phyloP scores from a whole-genome alignment of 306 rosid genomes.

The Crotalaria pallida region DNA sequence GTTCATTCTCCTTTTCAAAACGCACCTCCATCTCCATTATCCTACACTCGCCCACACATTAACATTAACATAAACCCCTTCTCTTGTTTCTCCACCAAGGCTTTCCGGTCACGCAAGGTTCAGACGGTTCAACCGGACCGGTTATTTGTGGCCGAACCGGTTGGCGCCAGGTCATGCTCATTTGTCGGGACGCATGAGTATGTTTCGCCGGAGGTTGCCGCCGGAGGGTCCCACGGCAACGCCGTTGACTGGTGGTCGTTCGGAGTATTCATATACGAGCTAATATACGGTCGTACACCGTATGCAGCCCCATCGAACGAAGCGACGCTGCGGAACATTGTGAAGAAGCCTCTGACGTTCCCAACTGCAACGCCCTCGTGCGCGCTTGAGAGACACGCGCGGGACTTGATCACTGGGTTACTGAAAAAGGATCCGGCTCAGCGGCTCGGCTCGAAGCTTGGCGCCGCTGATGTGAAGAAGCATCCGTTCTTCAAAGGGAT shows the following conservation, averaged over 20 bases:
- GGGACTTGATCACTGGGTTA: constrained; percentile 53
- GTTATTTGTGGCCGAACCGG: constrained; percentile 93
- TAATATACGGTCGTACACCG: constrained; percentile 86
- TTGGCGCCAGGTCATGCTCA: constrained; percentile 72
- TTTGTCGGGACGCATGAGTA: constrained; percentile 96
- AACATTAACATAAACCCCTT: too few species aligned
- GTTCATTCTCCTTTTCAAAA: constrained; percentile 62
- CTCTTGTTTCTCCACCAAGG: constrained; percentile 54
- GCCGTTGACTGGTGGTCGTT: constrained; percentile 99
- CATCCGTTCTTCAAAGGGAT: constrained; percentile 72
- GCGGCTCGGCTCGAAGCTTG: constrained; percentile 86
- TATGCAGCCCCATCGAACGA: constrained; percentile 76
- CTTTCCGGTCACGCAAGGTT: constrained; percentile 65
- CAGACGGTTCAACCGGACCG: constrained; percentile 57
- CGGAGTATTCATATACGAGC: constrained; percentile 79
- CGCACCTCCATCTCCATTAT: constrained; percentile 23
- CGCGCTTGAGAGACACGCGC: constrained; percentile 67
- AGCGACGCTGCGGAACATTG: constrained; percentile 54
- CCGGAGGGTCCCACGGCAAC: constrained; percentile 84
- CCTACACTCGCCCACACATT: constrained; percentile 33
- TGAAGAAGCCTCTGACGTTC: constrained; percentile 55
- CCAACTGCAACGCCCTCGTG: constrained; percentile 44
- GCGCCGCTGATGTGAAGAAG: constrained; percentile 85
- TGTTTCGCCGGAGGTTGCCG: constrained; percentile 89
- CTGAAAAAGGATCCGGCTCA: constrained; percentile 61